Evolutionary conservation across 139 green algal species (phyloP).

Genomic region (Pseudopediastrum boryanum): DNA sequence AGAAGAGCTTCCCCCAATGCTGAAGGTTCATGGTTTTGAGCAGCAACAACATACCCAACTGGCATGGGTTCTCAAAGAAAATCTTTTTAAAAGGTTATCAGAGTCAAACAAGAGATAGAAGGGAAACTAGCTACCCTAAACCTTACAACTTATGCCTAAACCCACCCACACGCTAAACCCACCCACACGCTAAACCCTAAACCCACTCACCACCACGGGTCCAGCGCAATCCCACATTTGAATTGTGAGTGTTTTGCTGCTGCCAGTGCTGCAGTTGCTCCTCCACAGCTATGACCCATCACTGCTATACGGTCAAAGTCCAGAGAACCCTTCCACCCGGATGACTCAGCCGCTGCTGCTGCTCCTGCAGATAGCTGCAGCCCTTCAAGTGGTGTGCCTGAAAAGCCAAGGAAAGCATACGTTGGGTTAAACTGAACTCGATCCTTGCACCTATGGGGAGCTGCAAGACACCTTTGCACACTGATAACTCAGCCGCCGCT

Average conservation of each 20-base stretch:
- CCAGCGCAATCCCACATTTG: constrained; percentile 30
- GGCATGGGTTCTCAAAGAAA: too few species aligned
- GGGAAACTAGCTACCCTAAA: too few species aligned
- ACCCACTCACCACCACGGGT: constrained; percentile 39
- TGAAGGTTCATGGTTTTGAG: too few species aligned
- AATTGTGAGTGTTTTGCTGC: constrained; percentile 22
- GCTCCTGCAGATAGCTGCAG: constrained; percentile 3
- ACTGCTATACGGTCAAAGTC: constrained; percentile 21
- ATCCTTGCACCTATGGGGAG: background rate
- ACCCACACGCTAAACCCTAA: too few species aligned
- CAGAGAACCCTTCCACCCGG: background rate
- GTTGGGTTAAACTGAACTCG: too few species aligned
- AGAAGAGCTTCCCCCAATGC: too few species aligned
- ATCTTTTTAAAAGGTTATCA: too few species aligned
- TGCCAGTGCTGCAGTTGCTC: constrained; percentile 28
- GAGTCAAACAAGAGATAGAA: too few species aligned
- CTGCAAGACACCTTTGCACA: background rate
- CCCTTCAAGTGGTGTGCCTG: too few species aligned
- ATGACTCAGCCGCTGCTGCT: background rate
- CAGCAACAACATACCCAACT: too few species aligned
- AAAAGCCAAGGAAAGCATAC: background rate
- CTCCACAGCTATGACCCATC: constrained; percentile 30
- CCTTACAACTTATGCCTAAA: too few species aligned
- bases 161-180: too few species aligned
- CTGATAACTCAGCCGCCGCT: background rate